Evolutionary conservation across 1,284 basidiomycete species (phyloP).

Genomic region (Gymnopus androsaceus): DNA sequence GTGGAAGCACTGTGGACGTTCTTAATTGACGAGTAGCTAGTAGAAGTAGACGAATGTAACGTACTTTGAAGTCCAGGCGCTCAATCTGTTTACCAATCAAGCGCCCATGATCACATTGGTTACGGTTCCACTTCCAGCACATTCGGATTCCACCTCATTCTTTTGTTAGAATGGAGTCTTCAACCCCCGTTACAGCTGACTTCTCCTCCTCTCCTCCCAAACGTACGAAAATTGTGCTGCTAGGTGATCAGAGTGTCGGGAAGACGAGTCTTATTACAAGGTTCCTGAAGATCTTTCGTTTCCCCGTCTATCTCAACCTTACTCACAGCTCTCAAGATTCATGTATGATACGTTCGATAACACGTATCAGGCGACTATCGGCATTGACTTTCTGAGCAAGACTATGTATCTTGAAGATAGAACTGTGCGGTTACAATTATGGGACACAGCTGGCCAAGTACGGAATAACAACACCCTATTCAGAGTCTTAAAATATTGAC

Average conservation of each 20-base stretch:
- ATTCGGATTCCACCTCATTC: background rate
- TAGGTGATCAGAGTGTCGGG: conserved; percentile 92
- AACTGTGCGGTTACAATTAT: conserved; percentile 95
- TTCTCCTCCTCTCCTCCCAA: conserved; percentile 87
- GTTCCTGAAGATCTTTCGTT: conserved; percentile 44
- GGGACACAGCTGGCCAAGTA: conserved; percentile 98
- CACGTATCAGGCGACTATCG: conserved; percentile 99
- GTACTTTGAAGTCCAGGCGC: background rate
- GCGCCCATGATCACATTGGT: background rate
- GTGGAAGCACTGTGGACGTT: conserved; percentile 85
- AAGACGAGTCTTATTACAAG: conserved; percentile 98
- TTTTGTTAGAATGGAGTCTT: conserved; percentile 41
- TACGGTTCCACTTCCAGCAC: background rate
- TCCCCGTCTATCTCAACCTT: background rate
- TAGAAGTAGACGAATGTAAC: background rate
- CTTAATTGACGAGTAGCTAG: conserved; percentile 48
- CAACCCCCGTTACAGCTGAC: conserved; percentile 75
- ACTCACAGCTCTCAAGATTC: conserved; percentile 53
- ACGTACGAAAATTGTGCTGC: conserved; percentile 94
- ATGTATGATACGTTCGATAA: conserved; percentile 99
- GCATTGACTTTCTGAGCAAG: conserved; percentile 99
- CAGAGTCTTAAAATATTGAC: conserved; percentile 10
- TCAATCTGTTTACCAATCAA: no score
- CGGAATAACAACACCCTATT: conserved; percentile 22
- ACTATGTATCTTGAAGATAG: conserved; percentile 99